These are phyloP conservation scores for Ogataea trehaloabstinens DNA, from an alignment of 805 yeast species.

Conservation along the genomic window DNA sequence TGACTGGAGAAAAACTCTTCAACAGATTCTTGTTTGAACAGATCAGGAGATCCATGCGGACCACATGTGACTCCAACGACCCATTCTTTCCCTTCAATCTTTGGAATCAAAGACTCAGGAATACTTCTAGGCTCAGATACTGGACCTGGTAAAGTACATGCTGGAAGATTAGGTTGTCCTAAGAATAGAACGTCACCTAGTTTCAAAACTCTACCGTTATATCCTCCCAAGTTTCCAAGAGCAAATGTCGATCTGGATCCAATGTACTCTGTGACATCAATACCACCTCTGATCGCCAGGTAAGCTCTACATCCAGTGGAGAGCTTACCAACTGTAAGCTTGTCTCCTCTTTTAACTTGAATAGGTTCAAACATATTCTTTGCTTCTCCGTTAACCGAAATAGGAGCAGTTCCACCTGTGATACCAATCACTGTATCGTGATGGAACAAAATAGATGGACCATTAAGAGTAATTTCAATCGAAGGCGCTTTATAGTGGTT, in stretches of 20 bases:
- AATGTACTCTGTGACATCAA: slow-evolving; percentile 89
- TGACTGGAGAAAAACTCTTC: slow-evolving; percentile 68
- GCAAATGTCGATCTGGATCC: slow-evolving; percentile 98
- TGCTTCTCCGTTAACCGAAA: slow-evolving; percentile 59
- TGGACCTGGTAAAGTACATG: slow-evolving; percentile 73
- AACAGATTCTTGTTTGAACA: slow-evolving; percentile 75
- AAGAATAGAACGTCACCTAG: slow-evolving; percentile 88
- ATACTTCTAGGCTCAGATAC: slow-evolving; percentile 57
- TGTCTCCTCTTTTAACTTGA: slow-evolving; percentile 68
- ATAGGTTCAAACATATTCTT: slow-evolving; percentile 74
- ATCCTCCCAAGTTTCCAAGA: slow-evolving; percentile 89
- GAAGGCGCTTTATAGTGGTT: slow-evolving; percentile 82
- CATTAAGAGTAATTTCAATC: slow-evolving; percentile 81
- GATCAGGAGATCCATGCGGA: slow-evolving; percentile 97
- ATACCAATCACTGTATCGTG: slow-evolving; percentile 73
- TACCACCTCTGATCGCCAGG: slow-evolving; percentile 86
- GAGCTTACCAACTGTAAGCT: slow-evolving; percentile 76
- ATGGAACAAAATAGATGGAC: slow-evolving; percentile 86
- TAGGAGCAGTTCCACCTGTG: slow-evolving; percentile 80
- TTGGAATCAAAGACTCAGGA: slow-evolving; percentile 58
- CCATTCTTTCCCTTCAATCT: slow-evolving; percentile 60
- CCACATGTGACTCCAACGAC: slow-evolving; percentile 92
- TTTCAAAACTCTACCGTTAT: slow-evolving; percentile 88
- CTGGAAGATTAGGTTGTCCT: slow-evolving; percentile 69
- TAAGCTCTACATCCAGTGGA: slow-evolving; percentile 84